Evolutionary conservation across 2,329 filamentous ascomycete species (phyloP).

Genomic region (Diatrype stigma): DNA sequence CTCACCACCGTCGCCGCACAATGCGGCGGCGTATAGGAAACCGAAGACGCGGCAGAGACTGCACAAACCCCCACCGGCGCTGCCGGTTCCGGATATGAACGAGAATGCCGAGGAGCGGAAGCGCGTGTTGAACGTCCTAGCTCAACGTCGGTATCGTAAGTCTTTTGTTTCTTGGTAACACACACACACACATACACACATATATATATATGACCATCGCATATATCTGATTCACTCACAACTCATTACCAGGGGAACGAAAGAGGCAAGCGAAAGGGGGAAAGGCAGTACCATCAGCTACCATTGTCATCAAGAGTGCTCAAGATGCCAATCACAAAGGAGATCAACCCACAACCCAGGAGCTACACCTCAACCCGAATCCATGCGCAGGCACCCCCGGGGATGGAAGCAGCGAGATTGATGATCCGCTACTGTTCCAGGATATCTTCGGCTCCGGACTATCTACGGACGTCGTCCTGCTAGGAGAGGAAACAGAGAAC

Average conservation of each 20-base stretch:
- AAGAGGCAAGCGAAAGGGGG: conserved; percentile 7
- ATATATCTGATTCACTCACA: too few species aligned
- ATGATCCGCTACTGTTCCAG: not conserved
- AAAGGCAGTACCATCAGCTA: not conserved
- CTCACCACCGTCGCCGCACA: too few species aligned
- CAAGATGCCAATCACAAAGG: not conserved
- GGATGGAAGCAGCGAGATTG: not conserved
- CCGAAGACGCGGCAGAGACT: conserved; percentile 33
- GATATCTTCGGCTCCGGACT: not conserved
- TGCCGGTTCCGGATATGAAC: conserved; percentile 44
- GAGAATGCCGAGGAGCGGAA: conserved; percentile 50
- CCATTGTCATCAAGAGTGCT: not conserved
- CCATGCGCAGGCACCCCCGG: not conserved
- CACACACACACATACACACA: too few species aligned
- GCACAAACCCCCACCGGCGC: conserved; percentile 34
- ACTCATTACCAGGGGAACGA: conserved; percentile 8
- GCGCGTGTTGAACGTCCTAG: conserved; percentile 49
- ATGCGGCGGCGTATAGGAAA: conserved; percentile 1
- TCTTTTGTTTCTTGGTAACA: too few species aligned
- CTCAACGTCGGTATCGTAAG: conserved; percentile 51
- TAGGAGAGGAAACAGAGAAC: not conserved
- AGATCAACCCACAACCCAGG: not conserved
- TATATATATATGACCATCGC: too few species aligned
- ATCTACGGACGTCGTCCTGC: not conserved
- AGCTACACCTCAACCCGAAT: not conserved